phyloP scores from a whole-genome alignment of 2,329 filamentous ascomycete genomes.

The Fusarium heterosporum region DNA sequence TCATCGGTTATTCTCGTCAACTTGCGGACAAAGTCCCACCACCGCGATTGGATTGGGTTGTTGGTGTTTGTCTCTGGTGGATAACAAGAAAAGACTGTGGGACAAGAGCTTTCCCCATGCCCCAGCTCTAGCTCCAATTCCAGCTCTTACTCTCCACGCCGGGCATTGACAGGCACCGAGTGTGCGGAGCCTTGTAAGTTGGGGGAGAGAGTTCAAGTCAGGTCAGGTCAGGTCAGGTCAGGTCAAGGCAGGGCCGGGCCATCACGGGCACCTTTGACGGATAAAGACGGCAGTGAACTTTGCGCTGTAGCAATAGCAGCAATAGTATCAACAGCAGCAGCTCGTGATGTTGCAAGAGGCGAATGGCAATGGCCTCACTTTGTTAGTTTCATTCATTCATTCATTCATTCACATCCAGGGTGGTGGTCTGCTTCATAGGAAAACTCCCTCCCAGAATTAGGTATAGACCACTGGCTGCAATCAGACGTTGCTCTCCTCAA shows the following conservation, averaged over 20 bases:
- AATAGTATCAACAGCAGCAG: not conserved
- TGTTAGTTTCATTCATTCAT: conserved; percentile 13
- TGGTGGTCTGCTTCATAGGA: conserved; percentile 33
- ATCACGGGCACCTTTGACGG: conserved; percentile 24
- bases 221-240: too few relatives aligned
- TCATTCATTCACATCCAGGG: conserved; percentile 41
- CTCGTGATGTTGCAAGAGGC: conserved; percentile 25
- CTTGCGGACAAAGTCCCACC: not conserved
- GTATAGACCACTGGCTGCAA: conserved; percentile 15
- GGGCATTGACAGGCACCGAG: conserved; percentile 26
- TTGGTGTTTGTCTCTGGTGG: conserved; percentile 8
- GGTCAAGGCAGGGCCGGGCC: not conserved
- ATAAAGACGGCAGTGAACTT: conserved; percentile 21
- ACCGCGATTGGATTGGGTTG: conserved; percentile 3
- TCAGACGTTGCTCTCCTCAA: conserved; percentile 1
- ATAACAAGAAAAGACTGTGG: too few relatives aligned
- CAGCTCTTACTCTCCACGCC: conserved; percentile 17
- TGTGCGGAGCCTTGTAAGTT: conserved; percentile 16
- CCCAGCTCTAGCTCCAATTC: too few relatives aligned
- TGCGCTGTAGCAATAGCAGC: conserved; percentile 1
- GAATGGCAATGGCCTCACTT: conserved; percentile 27
- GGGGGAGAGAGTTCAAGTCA: not conserved
- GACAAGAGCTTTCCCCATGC: conserved; percentile 18
- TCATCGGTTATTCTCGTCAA: conserved; percentile 25
- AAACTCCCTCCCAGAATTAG: conserved; percentile 34